Base-by-base conservation (phyloP, 2,329 filamentous ascomycete species). In the Dactylellina haptotyla region DNA sequence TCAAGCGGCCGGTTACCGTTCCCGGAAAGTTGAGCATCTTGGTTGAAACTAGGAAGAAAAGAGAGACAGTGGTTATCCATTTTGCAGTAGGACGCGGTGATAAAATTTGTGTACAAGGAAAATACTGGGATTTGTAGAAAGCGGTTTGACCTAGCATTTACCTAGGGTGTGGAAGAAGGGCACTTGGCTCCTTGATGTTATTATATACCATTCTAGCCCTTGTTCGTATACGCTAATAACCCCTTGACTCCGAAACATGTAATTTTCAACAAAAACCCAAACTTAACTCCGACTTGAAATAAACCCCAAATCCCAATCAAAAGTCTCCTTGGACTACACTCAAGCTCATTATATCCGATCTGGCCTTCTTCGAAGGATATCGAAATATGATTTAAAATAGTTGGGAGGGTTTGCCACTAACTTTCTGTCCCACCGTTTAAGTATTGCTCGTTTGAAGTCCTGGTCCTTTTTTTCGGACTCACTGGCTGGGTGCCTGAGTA, bases 61-160 rank as follows among this genome's bases (percentile, higher is more conserved):
- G 37, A 18, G 8, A 6, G 10, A 25, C 39, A 4, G 6, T 16
- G 4, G 10, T 51, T 9, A 71, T 50, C 3, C 57, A 63, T 58
- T 71, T 63, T 46, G 66, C 66, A n/a, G 30, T 71, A 32, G 57
- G 30, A 32, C 32, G 41, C 4, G 30, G 41, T n/a, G 58, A 41
- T n/a, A 71, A 71, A 32, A 37, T 71, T 28, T 63, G 34, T 43
- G 43, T 71, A 10, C 66, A 71, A 25, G 66, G 66, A 4, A 62
- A 58, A 10, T 64, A 63, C 39, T 45, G 32, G 14, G 30, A 56
- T 4, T n/a, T 62, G 20, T 69, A 14, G 14, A 34, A 34, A 14
- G 32, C 32, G 6, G 14, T 34, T 34, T 34, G n/a, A n/a, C n/a
- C n/a, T n/a, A n/a, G n/a, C n/a, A n/a, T n/a, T n/a, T n/a, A n/a